Conservation (phyloP, 768 basidiomycete species). For the Tylopilus felleus region DNA sequence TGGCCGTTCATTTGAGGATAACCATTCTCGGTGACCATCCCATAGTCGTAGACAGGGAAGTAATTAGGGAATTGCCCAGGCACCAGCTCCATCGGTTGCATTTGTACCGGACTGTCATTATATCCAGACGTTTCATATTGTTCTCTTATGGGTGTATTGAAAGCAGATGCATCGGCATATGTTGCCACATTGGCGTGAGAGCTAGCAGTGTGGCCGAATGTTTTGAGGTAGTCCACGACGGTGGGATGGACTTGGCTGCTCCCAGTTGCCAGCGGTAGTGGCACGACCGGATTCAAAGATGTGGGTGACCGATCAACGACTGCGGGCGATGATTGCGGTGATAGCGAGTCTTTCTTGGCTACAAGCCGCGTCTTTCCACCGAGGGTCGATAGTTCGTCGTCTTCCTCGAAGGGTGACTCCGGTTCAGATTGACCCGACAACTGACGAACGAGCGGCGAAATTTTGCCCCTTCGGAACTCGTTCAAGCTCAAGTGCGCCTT, state of each 20-base stretch:
- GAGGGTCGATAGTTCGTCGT: conserved; percentile 61
- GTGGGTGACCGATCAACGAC: conserved; percentile 61
- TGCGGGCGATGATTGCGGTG: conserved; percentile 42
- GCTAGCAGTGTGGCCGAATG: conserved; percentile 43
- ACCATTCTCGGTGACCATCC: conserved; percentile 31
- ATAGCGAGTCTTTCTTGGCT: conserved; percentile 55
- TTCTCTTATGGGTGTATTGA: conserved; percentile 25
- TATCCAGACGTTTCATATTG: conserved; percentile 24
- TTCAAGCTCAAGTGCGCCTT: conserved; percentile 65
- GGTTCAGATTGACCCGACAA: conserved; percentile 39
- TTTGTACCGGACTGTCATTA: conserved; percentile 18
- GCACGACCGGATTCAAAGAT: conserved; percentile 70
- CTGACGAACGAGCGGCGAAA: conserved; percentile 39
- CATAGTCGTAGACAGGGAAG: conserved; percentile 76
- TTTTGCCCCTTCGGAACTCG: conserved; percentile 59
- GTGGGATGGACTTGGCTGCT: conserved; percentile 54
- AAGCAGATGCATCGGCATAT: conserved; percentile 24
- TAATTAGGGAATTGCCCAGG: conserved; percentile 56
- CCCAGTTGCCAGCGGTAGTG: conserved; percentile 57
- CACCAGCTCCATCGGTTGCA: conserved; percentile 32
- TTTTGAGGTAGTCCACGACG: conserved; percentile 66
- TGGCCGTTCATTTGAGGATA: conserved; percentile 39
- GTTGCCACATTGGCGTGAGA: conserved; percentile 22
- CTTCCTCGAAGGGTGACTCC: conserved; percentile 44
- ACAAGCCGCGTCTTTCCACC: conserved; percentile 68